These are phyloP conservation scores for Trypanosoma cruzi DNA, from an alignment of 208 protist genomes.

Conservation along the genomic window DNA sequence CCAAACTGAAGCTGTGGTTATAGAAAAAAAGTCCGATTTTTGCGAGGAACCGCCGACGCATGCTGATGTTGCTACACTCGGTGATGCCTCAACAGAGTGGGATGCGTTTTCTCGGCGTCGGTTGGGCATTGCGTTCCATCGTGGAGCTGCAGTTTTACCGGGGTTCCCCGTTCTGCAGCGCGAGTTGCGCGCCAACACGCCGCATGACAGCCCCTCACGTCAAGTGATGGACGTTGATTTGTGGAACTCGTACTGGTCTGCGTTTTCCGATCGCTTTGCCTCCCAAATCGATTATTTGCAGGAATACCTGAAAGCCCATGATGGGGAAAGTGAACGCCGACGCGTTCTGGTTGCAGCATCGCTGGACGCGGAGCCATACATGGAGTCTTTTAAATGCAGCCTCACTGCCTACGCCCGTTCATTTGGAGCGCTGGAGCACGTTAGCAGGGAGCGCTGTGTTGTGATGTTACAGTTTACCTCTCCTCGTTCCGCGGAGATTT, in stretches of 20 bases:
- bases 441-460: slow-evolving; percentile 34
- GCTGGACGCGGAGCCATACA: slow-evolving; percentile 16
- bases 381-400: slow-evolving; percentile 18
- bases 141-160: slow-evolving; percentile 11
- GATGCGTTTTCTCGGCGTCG: slow-evolving; percentile 17
- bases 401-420: slow-evolving; percentile 33
- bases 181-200: no score
- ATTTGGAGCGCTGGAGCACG: slow-evolving; percentile 62
- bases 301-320: slow-evolving; percentile 10
- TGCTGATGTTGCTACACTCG: background rate
- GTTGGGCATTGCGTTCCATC: slow-evolving; percentile 17
- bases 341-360: slow-evolving; percentile 25
- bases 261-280: slow-evolving; percentile 34
- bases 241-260: slow-evolving; percentile 76
- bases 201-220: no score
- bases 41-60: background rate
- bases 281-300: slow-evolving; percentile 27
- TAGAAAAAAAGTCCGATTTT: background rate
- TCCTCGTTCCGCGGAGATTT: slow-evolving; percentile 44
- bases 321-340: background rate
- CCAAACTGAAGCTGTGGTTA: background rate
- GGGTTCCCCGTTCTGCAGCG: slow-evolving; percentile 1
- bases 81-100: slow-evolving; percentile 1
- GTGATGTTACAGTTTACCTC: slow-evolving; percentile 66
- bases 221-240: slow-evolving; percentile 32